Conservation (phyloP, 805 yeast genomes). For the Nakazawaea populi region DNA sequence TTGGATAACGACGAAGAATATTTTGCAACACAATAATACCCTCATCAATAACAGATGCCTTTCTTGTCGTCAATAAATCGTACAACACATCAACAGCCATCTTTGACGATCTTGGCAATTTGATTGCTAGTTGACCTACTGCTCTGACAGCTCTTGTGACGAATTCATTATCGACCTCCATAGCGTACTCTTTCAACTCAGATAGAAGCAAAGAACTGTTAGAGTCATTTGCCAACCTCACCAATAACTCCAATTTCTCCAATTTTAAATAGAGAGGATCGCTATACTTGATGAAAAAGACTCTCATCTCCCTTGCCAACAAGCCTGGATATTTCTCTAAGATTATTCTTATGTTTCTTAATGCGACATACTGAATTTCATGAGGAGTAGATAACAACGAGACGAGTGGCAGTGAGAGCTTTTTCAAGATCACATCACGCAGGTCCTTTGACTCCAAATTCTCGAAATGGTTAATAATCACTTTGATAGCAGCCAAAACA, state of each 20-base stretch:
- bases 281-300: constrained; percentile 83
- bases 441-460: constrained; percentile 35
- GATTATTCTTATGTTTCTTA: constrained; percentile 84
- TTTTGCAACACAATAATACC: constrained; percentile 58
- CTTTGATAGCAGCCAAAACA: constrained; percentile 79
- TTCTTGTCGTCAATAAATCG: constrained; percentile 55
- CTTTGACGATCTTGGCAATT: constrained; percentile 44
- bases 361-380: constrained; percentile 90
- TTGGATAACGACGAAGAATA: constrained; percentile 61
- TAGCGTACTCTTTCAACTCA: constrained; percentile 73
- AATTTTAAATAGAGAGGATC: constrained; percentile 76
- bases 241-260: constrained; percentile 71
- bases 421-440: constrained; percentile 46
- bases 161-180: constrained; percentile 80
- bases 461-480: constrained; percentile 64
- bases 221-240: constrained; percentile 56
- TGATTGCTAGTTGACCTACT: constrained; percentile 68
- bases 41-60: constrained; percentile 56
- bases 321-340: constrained; percentile 83
- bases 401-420: constrained; percentile 79
- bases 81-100: constrained; percentile 58
- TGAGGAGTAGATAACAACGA: constrained; percentile 85
- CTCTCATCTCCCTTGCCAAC: constrained; percentile 73
- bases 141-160: constrained; percentile 62
- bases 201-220: constrained; percentile 56